Evolutionary conservation across 2,329 filamentous ascomycete species (phyloP), one percentile per base, ranked within the genome.

Genomic region (Mycosphaerella sp.): DNA sequence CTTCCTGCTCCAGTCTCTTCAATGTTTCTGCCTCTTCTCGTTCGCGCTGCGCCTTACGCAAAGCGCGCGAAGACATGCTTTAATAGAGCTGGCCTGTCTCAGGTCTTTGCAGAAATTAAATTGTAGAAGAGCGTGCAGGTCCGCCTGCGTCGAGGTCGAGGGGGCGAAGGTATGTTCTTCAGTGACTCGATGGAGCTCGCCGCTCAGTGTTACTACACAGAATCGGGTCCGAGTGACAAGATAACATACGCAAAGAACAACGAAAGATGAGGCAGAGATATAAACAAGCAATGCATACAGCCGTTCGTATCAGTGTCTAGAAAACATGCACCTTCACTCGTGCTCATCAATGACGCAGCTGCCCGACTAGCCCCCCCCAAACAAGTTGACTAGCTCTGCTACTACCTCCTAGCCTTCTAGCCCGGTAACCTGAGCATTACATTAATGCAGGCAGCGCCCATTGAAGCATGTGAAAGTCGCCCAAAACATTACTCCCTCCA

Each of bases 61-160:
- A 70, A n/a, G 83, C 82, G 60, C 83, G 78, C 14, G 82, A 81
- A 42, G 83, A 85, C 83, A 86, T 86, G 41, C 53, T 63, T 44
- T n/a, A 32, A 14, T 23, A 32, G 26, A 21, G 10, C 17, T 45
- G 10, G 1, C 17, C 17, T 45, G 10, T 1, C 17, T 34, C 17
- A 14, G 17, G 45, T 17, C 21, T 21, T 17, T 11, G 17, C 34
- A 36, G 34, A 38, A 36, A 11, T 38, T 9, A 2, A 8, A 36
- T 9, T 36, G 34, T 21, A 21, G 10, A n/a, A 10, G 34, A 5
- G 34, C 4, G 10, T n/a, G 34, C 4, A 29, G 6, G 6, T 29
- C 12, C 7, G 34, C 7, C 10, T 38, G 8, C 6, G 10, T n/a
- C 34, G 12, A n/a, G 10, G 5, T 11, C 34, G 10, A 11, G 8